Evolutionary conservation across 2,329 filamentous ascomycete genomes (phyloP).

Genomic region (Pseudopithomyces chartarum): DNA sequence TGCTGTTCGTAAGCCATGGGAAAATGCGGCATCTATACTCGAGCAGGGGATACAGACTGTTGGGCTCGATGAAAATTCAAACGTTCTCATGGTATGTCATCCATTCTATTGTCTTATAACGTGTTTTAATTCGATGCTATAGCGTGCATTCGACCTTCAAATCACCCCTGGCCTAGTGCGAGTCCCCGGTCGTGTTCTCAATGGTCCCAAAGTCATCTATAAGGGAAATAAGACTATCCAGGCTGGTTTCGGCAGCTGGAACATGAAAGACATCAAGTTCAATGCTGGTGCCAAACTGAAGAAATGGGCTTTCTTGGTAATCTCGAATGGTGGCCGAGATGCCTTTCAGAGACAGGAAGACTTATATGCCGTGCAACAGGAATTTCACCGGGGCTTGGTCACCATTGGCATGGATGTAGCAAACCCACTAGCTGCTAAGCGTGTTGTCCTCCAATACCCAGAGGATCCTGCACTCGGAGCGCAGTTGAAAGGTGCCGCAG

Average conservation of each 20-base stretch:
- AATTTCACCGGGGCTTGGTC: slow-evolving; percentile 15
- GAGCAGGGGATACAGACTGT: slow-evolving; percentile 16
- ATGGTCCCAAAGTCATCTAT: slow-evolving; percentile 66
- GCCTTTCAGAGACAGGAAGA: slow-evolving; percentile 9
- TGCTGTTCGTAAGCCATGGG: slow-evolving; percentile 30
- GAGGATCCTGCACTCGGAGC: slow-evolving; percentile 12
- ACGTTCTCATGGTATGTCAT: slow-evolving; percentile 20
- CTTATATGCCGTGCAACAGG: slow-evolving; percentile 7
- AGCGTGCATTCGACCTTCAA: slow-evolving; percentile 62
- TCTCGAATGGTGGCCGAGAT: slow-evolving; percentile 11
- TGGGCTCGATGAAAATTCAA: slow-evolving; percentile 19
- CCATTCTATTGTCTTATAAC: background rate
- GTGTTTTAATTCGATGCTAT: background rate
- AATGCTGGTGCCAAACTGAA: slow-evolving; percentile 10
- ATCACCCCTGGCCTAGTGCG: slow-evolving; percentile 67
- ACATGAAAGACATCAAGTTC: slow-evolving; percentile 28
- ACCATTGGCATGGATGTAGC: slow-evolving; percentile 15
- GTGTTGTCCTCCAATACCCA: slow-evolving; percentile 6
- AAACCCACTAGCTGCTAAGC: slow-evolving; percentile 7
- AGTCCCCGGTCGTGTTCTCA: slow-evolving; percentile 70
- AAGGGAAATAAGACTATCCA: slow-evolving; percentile 29
- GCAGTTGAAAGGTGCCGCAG: slow-evolving; percentile 4
- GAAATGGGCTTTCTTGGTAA: slow-evolving; percentile 20
- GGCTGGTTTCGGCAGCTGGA: slow-evolving; percentile 63
- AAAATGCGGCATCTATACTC: slow-evolving; percentile 27